Percentiles rank a stretch among this genome's conserved stretches.
Conservation (phyloP, 805 yeast species). For the Clavispora fructus region DNA sequence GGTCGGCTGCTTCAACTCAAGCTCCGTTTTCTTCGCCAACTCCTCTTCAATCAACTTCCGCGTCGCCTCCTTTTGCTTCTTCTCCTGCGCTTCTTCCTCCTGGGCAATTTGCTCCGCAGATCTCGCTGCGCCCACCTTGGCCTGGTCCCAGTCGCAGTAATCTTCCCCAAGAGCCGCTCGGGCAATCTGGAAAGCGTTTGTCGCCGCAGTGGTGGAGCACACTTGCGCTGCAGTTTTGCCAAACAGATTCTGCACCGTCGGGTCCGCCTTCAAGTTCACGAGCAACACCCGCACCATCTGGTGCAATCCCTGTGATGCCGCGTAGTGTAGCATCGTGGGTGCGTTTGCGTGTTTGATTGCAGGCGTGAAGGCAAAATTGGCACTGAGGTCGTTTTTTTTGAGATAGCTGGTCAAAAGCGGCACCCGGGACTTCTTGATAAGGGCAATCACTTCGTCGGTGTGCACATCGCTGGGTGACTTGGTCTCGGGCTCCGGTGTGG, state of each 20-base stretch:
- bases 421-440: slow-evolving; percentile 69
- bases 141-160: slow-evolving; percentile 61
- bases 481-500: slow-evolving; percentile 10
- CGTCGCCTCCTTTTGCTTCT: slow-evolving; percentile 33
- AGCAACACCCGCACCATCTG: slow-evolving; percentile 66
- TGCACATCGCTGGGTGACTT: slow-evolving; percentile 35
- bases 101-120: slow-evolving; percentile 52
- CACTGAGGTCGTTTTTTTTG: slow-evolving; percentile 49
- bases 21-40: slow-evolving; percentile 35
- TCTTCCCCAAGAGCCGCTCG: slow-evolving; percentile 66
- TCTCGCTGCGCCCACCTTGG: slow-evolving; percentile 59
- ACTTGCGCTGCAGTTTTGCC: slow-evolving; percentile 71
- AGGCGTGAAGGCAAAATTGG: slow-evolving; percentile 56
- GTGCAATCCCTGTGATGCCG: slow-evolving; percentile 59
- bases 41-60: slow-evolving; percentile 40
- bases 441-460: slow-evolving; percentile 51
- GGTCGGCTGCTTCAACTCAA: slow-evolving; percentile 30
- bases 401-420: slow-evolving; percentile 66
- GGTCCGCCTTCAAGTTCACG: slow-evolving; percentile 64
- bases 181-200: slow-evolving; percentile 60
- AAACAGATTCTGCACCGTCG: slow-evolving; percentile 45
- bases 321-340: slow-evolving; percentile 78
- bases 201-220: slow-evolving; percentile 41
- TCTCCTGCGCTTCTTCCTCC: slow-evolving; percentile 29
- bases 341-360: slow-evolving; percentile 41